Conservation (phyloP, 1,284 basidiomycete species). For the Ceratobasidium sp. region DNA sequence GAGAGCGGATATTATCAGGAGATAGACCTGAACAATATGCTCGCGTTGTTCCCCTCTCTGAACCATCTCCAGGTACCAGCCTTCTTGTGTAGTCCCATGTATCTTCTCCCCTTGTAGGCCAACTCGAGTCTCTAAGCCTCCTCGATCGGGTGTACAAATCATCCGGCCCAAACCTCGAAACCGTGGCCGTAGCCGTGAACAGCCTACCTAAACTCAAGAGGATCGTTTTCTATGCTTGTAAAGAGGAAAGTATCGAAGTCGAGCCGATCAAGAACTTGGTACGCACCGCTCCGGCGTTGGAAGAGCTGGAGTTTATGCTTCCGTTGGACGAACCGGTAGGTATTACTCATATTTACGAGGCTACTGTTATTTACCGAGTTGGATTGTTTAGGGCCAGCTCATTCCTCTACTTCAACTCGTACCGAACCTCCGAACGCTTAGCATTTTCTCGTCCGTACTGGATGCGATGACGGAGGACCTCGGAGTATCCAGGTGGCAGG, state of each 20-base stretch:
- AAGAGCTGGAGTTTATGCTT: not conserved
- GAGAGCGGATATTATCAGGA: not conserved
- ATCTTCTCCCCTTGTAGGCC: not conserved
- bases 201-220: not conserved
- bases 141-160: not conserved
- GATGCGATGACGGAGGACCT: too few relatives aligned
- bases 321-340: too few relatives aligned
- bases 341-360: too few relatives aligned
- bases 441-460: too few relatives aligned
- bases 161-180: not conserved
- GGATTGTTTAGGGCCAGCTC: too few relatives aligned
- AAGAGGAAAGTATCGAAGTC: too few relatives aligned
- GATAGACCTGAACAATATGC: not conserved
- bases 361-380: too few relatives aligned
- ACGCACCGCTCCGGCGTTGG: not conserved
- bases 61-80: not conserved
- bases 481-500: too few relatives aligned
- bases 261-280: not conserved
- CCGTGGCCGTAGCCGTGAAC: not conserved
- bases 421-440: too few relatives aligned
- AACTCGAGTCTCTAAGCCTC: not conserved
- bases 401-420: too few relatives aligned
- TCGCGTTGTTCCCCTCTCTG: constrained; percentile 8
- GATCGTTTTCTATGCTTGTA: not conserved
- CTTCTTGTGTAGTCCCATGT: constrained; percentile 1